Evolutionary conservation across 768 basidiomycete species (phyloP), one percentile per base, ranked within the genome.

Genomic region (Lentinula boryana): DNA sequence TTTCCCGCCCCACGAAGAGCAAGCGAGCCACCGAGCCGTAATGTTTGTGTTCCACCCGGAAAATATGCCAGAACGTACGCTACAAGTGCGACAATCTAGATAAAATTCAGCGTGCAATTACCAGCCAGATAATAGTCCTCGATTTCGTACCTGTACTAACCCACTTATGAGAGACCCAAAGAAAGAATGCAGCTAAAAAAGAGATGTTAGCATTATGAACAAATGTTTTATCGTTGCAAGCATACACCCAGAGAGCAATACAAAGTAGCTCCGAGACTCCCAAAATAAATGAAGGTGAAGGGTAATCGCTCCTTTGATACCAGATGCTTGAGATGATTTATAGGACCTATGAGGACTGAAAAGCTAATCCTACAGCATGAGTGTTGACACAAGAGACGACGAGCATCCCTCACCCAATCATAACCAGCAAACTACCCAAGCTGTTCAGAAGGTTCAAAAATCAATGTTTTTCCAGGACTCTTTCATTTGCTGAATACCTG

Each of bases 1-100:
- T 80, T 91, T 36, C 90, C 84, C 48, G 93, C 93, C 6, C 95
- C 89, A 40, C 94, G 86, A 21, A 97, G 74, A 1, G 91, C 89
- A 65, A 94, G 78, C 58, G 87, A 86, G 36, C 86, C 85, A 5
- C 93, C 93, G 67, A 94, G 81, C 21, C 88, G 84, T 21, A 94
- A 77, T 1, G 93, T 93, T 66, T 88, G 86, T 32, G 80, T 81
- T 32, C 89, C 96, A 9, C 92, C 95, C 18, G 97, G 97, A 75
- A 99, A 98, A 76, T 98, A 98, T 0, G 95, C 95, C 16, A 94
- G 79, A 6, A 98, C 81, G 69, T 99, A 99, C 13, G 89, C 81
- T 13, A 97, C 78, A 16, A 99, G 84, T 1, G 95, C 87, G 48
- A 91, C 76, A 43, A 97, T 85, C 84, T 93, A 2, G 46, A 12